Evolutionary conservation across 768 basidiomycete genomes (phyloP).

Genomic region (Solioccasus polychromus): DNA sequence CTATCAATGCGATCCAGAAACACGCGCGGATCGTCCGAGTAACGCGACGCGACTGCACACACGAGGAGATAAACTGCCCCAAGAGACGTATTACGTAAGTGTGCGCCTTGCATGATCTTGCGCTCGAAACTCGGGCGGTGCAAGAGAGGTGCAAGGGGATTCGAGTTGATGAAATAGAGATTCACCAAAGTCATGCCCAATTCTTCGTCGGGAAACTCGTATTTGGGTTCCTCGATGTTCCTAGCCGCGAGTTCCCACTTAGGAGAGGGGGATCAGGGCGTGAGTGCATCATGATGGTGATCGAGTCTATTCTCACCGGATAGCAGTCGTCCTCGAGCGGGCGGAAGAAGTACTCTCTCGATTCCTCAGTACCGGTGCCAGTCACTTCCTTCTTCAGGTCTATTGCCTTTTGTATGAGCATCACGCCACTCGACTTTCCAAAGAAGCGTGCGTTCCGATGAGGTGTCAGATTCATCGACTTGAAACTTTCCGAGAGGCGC

Average conservation of each 20-base stretch:
- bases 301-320: slow-evolving; percentile 28
- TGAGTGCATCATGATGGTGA: background rate
- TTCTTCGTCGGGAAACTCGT: slow-evolving; percentile 48
- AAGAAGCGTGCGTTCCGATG: slow-evolving; percentile 27
- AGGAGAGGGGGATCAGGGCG: background rate
- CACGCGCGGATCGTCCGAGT: slow-evolving; percentile 55
- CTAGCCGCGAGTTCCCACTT: slow-evolving; percentile 30
- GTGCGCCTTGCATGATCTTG: slow-evolving; percentile 44
- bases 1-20: slow-evolving; percentile 33
- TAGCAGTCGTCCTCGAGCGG: background rate
- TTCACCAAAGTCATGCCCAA: slow-evolving; percentile 54
- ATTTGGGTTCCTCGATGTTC: slow-evolving; percentile 24
- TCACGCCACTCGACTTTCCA: slow-evolving; percentile 42
- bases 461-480: slow-evolving; percentile 16
- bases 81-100: slow-evolving; percentile 51
- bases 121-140: slow-evolving; percentile 69
- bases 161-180: slow-evolving; percentile 59
- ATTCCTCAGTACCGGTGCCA: slow-evolving; percentile 40
- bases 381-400: slow-evolving; percentile 58
- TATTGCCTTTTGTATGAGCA: slow-evolving; percentile 45
- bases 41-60: slow-evolving; percentile 64
- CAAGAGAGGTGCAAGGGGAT: slow-evolving; percentile 63
- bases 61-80: slow-evolving; percentile 61
- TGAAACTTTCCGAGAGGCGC: slow-evolving; percentile 24
- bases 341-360: background rate